These are phyloP conservation scores for Aspergillus terreus DNA, from an alignment of 2,329 filamentous ascomycete genomes.

Conservation along the genomic window DNA sequence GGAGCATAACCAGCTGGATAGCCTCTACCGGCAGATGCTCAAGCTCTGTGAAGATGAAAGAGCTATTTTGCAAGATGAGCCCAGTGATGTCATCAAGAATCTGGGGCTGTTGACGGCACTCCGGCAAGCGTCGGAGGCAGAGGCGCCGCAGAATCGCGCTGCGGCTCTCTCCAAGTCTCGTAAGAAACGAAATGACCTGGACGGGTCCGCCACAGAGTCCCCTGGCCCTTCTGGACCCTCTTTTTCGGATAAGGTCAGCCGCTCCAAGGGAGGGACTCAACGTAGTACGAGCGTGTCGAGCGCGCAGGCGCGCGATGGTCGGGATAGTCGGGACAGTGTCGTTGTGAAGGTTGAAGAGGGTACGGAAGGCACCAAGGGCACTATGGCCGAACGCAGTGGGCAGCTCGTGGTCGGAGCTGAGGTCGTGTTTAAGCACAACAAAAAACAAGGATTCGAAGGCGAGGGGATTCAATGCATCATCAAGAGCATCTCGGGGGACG, in stretches of 20 bases:
- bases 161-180: constrained; percentile 41
- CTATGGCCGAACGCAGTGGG: constrained; percentile 42
- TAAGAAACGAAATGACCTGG: constrained; percentile 44
- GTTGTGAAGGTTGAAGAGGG: constrained; percentile 44
- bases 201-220: constrained; percentile 43
- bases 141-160: constrained; percentile 37
- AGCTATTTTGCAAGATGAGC: constrained; percentile 46
- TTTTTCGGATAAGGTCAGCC: constrained; percentile 40
- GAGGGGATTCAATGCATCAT: constrained; percentile 71
- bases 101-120: constrained; percentile 47
- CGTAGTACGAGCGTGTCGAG: constrained; percentile 44
- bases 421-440: constrained; percentile 50
- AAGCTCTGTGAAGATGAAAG: constrained; percentile 48
- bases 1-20: constrained; percentile 44
- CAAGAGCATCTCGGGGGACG: constrained; percentile 69
- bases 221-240: constrained; percentile 39
- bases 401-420: constrained; percentile 45
- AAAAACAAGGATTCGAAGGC: constrained; percentile 49
- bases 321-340: constrained; percentile 30
- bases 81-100: constrained; percentile 50
- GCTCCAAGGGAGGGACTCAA: constrained; percentile 39
- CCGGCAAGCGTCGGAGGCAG: constrained; percentile 46
- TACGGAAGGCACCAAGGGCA: constrained; percentile 39
- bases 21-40: constrained; percentile 43
- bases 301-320: constrained; percentile 36